Conservation (phyloP, 495 filamentous ascomycete species). For the Podospora comata region DNA sequence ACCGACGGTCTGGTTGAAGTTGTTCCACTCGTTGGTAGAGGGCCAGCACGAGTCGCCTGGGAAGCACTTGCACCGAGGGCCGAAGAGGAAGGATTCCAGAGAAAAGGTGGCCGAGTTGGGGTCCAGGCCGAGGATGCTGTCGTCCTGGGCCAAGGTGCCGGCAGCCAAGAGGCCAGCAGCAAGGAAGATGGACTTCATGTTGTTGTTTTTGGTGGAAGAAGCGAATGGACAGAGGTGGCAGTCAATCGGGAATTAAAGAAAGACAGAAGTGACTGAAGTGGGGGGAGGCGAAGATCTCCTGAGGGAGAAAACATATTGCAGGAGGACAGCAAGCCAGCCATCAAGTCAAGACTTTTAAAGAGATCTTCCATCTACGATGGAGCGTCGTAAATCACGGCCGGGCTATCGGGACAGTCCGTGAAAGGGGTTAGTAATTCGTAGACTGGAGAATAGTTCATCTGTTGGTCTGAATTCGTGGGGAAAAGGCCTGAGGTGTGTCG, state of each 20-base stretch:
- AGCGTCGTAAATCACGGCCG: not conserved
- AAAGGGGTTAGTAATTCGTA: not conserved
- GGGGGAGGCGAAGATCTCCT: constrained; percentile 5
- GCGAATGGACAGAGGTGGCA: constrained; percentile 7
- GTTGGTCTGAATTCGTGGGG: not conserved
- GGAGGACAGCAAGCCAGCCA: not conserved
- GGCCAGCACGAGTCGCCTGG: constrained; percentile 54
- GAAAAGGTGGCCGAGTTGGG: not conserved
- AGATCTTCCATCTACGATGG: not conserved
- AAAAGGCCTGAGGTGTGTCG: not conserved
- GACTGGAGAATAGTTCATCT: not conserved
- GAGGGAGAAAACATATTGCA: not conserved
- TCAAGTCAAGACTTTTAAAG: not conserved
- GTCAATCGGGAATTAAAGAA: constrained; percentile 2
- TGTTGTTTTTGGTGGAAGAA: constrained; percentile 6
- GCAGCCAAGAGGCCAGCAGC: constrained; percentile 23
- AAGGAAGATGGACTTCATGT: constrained; percentile 24
- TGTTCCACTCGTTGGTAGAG: constrained; percentile 35
- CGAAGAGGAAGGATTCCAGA: not conserved
- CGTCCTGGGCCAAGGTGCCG: constrained; percentile 14
- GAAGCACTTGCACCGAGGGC: constrained; percentile 47
- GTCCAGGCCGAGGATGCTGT: not conserved
- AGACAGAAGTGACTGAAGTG: not conserved
- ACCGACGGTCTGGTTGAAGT: constrained; percentile 44
- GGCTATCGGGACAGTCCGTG: not conserved